Evolutionary conservation across 352 stramenopile species (phyloP), one percentile per base, ranked within the genome.

Genomic region (Peronospora belbahrii): DNA sequence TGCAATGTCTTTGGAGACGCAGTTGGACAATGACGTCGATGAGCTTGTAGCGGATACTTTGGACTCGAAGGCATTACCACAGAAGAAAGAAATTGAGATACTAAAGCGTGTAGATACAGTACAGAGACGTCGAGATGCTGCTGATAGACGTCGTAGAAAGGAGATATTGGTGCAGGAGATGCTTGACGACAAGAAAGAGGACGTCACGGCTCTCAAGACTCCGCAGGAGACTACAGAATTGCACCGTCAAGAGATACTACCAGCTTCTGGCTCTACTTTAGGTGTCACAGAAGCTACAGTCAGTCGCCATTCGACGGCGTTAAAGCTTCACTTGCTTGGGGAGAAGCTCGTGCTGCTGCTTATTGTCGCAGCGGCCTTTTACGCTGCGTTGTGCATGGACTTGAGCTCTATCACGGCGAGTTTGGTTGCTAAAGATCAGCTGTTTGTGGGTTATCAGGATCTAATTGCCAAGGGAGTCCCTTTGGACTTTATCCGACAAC

Each of bases 91-190:
- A 13, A 43, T 75, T 7, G 65, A 73, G 36, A 67, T 83, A 8
- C 58, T 74, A 0, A 3, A 52, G 17, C 74, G 74, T n/a, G 65
- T 83, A 23, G 72, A 87, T 34, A 75, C 75, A 0, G 74, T 62
- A 6, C 71, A 88, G 50, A 67, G 79, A 20, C 74, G 79, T 31
- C 70, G 75, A n/a, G 75, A 90, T 17, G 79, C 79, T 17, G 75
- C 76, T 7, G 48, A 49, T 14, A 62, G 79, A 17, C 77, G 77
- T 14, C 64, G 70, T 47, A 69, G 67, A 50, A 82, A 88, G 44
- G 74, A 86, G 46, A 44, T 53, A 6, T 61, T 76, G 34, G 67
- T 85, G 18, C 41, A 83, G 39, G 61, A 88, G 42, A 67, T 86
- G 32, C 39, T 83, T 28, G 51, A 44, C n/a, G 45, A 28, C 13